These are phyloP conservation scores for Cymodocea nodosa DNA, from an alignment of 116 monocot genomes.

Conservation along the genomic window DNA sequence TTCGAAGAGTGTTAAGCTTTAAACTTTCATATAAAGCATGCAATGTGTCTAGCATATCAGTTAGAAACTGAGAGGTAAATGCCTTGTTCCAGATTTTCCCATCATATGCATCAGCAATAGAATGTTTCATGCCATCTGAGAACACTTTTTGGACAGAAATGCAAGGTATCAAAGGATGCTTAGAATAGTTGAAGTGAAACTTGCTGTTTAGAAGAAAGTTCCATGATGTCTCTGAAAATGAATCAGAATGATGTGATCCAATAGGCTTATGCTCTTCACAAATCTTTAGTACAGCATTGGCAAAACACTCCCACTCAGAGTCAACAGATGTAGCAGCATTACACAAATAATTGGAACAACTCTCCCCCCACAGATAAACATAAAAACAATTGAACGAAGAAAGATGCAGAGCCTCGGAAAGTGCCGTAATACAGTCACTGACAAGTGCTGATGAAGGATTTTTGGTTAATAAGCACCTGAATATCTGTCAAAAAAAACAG, in stretches of 20 bases:
- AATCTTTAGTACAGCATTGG: conserved; percentile 29
- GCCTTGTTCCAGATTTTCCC: conserved; percentile 19
- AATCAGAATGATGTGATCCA: conserved; percentile 4
- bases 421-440: conserved; percentile 64
- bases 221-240: conserved; percentile 43
- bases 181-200: conserved; percentile 46
- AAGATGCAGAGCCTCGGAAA: conserved; percentile 70
- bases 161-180: conserved; percentile 18
- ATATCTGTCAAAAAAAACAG: conserved; percentile 40
- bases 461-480: conserved; percentile 65
- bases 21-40: conserved; percentile 89
- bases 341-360: conserved; percentile 25
- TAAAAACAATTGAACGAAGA: conserved; percentile 50
- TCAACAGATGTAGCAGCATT: conserved; percentile 31
- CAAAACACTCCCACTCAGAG: conserved; percentile 79
- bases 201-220: conserved; percentile 56
- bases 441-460: conserved; percentile 56
- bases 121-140: conserved; percentile 4
- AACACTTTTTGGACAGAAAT: conserved; percentile 10
- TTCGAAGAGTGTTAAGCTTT: conserved; percentile 77
- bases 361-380: conserved; percentile 52
- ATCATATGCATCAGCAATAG: conserved; percentile 10
- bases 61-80: conserved; percentile 44
- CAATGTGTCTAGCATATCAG: conserved; percentile 59
- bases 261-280: conserved; percentile 26